Base-by-base conservation (phyloP, 2,329 filamentous ascomycete species). In the Cladophialophora exuberans region DNA sequence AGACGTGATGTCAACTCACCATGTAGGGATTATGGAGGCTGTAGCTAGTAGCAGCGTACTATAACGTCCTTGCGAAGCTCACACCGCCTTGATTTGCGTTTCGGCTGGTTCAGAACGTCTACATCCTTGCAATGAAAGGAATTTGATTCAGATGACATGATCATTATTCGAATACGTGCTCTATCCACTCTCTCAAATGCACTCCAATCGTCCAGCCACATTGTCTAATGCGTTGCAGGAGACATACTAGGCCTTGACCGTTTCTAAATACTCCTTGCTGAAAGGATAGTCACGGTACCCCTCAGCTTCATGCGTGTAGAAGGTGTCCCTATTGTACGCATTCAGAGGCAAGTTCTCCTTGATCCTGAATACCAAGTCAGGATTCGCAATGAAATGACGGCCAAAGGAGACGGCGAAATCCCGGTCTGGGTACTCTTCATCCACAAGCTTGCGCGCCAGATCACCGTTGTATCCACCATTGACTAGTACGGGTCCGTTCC, bases 391-490 rank as follows among this genome's bases (percentile, higher is more conserved):
- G 51, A 70, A 79, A 9, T 67, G 67, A 18, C 76, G 64, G 2
- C 77, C 56, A 65, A 78, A 73, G 0, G 64, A 71, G 36, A 78
- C 57, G 15, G 70, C 38, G 11, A 68, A 57, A 36, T 72, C 65
- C 39, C 23, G 39, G 15, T 66, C 64, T 52, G 62, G 62, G 33
- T 70, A 70, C 26, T 64, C 62, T 5, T 44, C 46, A 54, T 72
- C 72, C 1, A 70, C 72, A 0, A 72, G 69, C 38, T 69, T 67
- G 31, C 69, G 64, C 1, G 78, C 76, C 13, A 66, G 68, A 1
- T 72, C 72, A 0, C 70, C 59, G 25, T 67, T 70, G 62, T 74
- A 80, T 1, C 76, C 78, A 42, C 79, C 78, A 1, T 76, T 76
- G n/a, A 83, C 62, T 3, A 85, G 60, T 25, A 84, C 13, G 36